Evolutionary conservation across 352 stramenopile species (phyloP).

Genomic region (Aphanomyces invadans): DNA sequence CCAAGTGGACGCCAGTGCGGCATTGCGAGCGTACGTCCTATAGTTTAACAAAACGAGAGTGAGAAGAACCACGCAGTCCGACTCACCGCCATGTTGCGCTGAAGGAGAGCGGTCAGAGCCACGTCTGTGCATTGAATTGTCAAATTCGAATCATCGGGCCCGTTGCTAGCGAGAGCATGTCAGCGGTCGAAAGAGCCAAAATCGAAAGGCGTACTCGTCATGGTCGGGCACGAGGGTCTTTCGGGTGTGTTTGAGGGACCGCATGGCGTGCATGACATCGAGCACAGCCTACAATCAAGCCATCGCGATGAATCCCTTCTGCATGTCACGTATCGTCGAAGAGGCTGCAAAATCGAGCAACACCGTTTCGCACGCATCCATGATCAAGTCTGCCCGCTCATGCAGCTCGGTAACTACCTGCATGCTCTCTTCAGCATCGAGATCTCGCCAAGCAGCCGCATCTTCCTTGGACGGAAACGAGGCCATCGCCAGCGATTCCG

Average conservation of each 20-base stretch:
- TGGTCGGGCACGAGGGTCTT: slow-evolving; percentile 27
- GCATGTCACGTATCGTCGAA: not conserved
- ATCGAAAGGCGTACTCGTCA: too few relatives aligned
- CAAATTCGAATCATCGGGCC: not conserved
- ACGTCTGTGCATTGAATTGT: slow-evolving; percentile 45
- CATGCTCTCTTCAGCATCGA: slow-evolving; percentile 84
- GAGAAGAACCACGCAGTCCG: not conserved
- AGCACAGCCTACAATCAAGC: slow-evolving; percentile 52
- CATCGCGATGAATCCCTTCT: too few relatives aligned
- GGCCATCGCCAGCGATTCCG: slow-evolving; percentile 80
- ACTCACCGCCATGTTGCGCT: slow-evolving; percentile 23
- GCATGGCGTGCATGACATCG: slow-evolving; percentile 89
- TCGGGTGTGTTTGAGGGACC: slow-evolving; percentile 76
- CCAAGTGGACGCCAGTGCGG: slow-evolving; percentile 15
- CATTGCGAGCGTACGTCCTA: slow-evolving; percentile 21
- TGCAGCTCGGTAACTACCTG: slow-evolving; percentile 61
- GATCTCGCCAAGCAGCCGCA: slow-evolving; percentile 69
- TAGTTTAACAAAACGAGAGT: not conserved
- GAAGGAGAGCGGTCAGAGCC: slow-evolving; percentile 59
- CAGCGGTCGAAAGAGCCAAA: too few relatives aligned
- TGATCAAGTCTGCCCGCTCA: too few relatives aligned
- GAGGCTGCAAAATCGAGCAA: not conserved
- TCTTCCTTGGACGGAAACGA: slow-evolving; percentile 83
- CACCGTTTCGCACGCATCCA: too few relatives aligned
- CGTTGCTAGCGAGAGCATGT: too few relatives aligned